These are phyloP conservation scores for Madurella fahalii DNA, from an alignment of 2,329 filamentous ascomycete genomes.

Conservation along the genomic window DNA sequence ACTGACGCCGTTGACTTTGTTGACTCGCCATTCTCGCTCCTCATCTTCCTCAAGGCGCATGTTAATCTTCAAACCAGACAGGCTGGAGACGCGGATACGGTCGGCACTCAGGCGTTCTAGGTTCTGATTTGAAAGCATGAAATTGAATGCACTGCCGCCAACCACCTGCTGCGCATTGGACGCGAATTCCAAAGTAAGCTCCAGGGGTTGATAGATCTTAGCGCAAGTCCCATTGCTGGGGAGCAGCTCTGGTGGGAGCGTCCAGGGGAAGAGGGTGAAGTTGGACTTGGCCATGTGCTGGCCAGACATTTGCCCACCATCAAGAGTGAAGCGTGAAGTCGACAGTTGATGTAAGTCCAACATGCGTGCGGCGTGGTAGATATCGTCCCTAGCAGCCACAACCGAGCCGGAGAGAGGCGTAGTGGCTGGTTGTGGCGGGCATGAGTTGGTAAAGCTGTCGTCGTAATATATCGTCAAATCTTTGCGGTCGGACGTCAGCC, in stretches of 20 bases:
- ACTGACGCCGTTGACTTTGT: constrained; percentile 73
- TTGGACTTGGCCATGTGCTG: constrained; percentile 50
- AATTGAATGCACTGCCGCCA: constrained; percentile 40
- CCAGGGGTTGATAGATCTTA: constrained; percentile 64
- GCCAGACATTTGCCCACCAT: constrained; percentile 15
- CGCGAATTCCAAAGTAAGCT: constrained; percentile 64
- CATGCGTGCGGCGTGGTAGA: constrained; percentile 86
- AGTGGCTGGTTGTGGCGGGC: constrained; percentile 57
- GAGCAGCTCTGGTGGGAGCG: constrained; percentile 70
- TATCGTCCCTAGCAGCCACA: constrained; percentile 71
- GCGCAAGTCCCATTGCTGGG: constrained; percentile 74
- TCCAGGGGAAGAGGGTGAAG: constrained; percentile 90
- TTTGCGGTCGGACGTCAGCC: constrained; percentile 9
- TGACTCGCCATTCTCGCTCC: constrained; percentile 62
- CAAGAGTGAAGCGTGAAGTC: constrained; percentile 40
- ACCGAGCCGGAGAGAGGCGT: constrained; percentile 71
- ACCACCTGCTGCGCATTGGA: constrained; percentile 40
- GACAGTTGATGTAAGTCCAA: constrained; percentile 65
- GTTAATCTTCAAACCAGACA: constrained; percentile 59
- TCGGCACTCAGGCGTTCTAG: constrained; percentile 43
- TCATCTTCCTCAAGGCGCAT: constrained; percentile 60
- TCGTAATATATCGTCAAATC: constrained; percentile 32
- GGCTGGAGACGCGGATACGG: constrained; percentile 46
- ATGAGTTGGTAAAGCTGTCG: constrained; percentile 54
- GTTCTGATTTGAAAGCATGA: constrained; percentile 45